Evolutionary conservation across 1,139 yeast species (phyloP), one percentile per base, ranked within the genome.

Genomic region (Saccharomyces uvarum): DNA sequence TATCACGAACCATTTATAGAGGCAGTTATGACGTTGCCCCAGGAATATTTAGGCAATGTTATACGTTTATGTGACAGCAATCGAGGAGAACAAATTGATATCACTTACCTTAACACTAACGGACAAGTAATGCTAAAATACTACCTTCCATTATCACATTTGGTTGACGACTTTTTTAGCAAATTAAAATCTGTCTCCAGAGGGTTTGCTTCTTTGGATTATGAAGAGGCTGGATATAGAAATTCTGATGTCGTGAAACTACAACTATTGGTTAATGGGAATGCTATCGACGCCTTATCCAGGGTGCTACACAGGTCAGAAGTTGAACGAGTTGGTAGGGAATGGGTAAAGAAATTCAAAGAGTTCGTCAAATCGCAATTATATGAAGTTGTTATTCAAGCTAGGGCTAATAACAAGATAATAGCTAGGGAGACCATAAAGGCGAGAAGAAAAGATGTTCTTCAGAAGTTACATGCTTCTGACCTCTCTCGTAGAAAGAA

Each of bases 81-180:
- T 63, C 75, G 99, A 58, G 99, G 97, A 2, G 75, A 80, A 31
- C 97, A 91, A 65, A 78, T 80, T 51, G 96, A 88, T 50, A 73
- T 91, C 29, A 88, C 86, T 54, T 91, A 87, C 64, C 72, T 90
- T 50, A 80, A 84, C 31, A 58, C 59, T 48, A 83, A 90, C 0
- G 93, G 93, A 0, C 97, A 91, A 69, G 95, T 88, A 0, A 72
- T 90, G 56, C 72, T 91, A 62, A 85, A 83, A 63, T 93, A 89
- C 70, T 81, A 83, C 54, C 72, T 93, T 7, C 99, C 99, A 1
- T 76, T 93, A 57, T 87, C 96, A 0, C 95, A 90, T 64, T 73
- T 93, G 49, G 96, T 93, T 2, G 97, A 93, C 66, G 97, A 93
- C 70, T 91, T 93, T 68, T 90, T 93, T 69, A 98, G 98, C 0